Evolutionary conservation across 306 rosid genomes (phyloP), one percentile per base, ranked within the genome.

Genomic region (Ziziphus jujuba): DNA sequence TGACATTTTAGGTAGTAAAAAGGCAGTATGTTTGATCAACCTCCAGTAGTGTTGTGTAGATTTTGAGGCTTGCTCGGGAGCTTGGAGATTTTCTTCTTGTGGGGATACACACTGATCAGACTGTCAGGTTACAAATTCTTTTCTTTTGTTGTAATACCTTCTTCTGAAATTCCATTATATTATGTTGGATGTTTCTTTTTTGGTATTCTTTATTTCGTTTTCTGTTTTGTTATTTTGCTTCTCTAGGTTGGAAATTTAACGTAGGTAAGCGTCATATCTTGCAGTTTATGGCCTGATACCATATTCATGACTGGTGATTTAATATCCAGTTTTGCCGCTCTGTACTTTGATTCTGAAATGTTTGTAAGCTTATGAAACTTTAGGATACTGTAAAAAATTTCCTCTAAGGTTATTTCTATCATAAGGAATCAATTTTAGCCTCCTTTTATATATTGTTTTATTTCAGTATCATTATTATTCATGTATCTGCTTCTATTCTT

Each of bases 81-180:
- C 89, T 84, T 54, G 98, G 98, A 53, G 97, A 92, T 76, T 92
- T 92, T 81, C 98, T 92, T 74, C 96, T 92, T 67, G 98, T 92
- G 71, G 98, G 98, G 67, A 89, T 86, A 82, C 98, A 92, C 76
- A 92, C 92, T 0, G 98, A 92, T 78, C 96, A 80, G 81, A 87
- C 91, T 14, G 90, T 89, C 88, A 84, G 97, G 97, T 91, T 73
- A 36, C 50, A 33, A 40, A 65, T 78, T 59, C 64, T 59, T 61
- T 61, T 43, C 52, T 36, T 63, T 44, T 33, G n/a, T 65, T 31
- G 21, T 14, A 17, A 9, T 25, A 5, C 5, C 64, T 12, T 16
- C 56, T 20, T 35, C 34, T 62, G 23, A 45, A 56, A 51, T 67
- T 43, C 7, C 31, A 22, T 34, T 61, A 31, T 63, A 12, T 13